phyloP scores from a whole-genome alignment of 129 eudicot species.

The Apium graveolens region DNA sequence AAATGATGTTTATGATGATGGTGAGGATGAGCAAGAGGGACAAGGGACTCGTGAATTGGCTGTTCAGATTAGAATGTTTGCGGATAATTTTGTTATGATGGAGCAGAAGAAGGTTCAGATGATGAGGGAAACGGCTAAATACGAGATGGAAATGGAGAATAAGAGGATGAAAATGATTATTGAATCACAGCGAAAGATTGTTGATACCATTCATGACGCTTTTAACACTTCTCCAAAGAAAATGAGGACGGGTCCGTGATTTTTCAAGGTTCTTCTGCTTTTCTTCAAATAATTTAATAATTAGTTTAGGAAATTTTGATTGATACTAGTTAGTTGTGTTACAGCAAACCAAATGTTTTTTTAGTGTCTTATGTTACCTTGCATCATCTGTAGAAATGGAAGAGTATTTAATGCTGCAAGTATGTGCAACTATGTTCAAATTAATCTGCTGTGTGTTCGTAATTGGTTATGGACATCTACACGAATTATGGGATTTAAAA shows the following conservation, averaged over 20 bases:
- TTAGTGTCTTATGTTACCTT: not conserved
- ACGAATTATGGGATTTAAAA: not conserved
- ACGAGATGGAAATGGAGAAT: constrained; percentile 80
- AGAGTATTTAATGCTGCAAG: not conserved
- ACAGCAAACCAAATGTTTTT: not conserved
- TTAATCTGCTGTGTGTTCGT: not conserved
- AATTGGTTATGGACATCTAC: not conserved
- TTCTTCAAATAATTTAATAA: not conserved
- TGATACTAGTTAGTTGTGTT: constrained; percentile 1
- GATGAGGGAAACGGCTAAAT: constrained; percentile 65
- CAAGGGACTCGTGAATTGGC: constrained; percentile 41
- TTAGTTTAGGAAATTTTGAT: constrained; percentile 8
- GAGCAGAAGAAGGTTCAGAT: constrained; percentile 87
- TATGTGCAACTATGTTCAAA: not conserved
- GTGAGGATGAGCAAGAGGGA: constrained; percentile 19
- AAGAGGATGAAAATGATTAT: constrained; percentile 80
- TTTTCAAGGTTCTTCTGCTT: constrained; percentile 3
- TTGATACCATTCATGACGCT: constrained; percentile 54
- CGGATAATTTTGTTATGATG: constrained; percentile 64
- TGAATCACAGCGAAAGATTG: constrained; percentile 62
- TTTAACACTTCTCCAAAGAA: constrained; percentile 42
- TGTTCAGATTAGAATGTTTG: constrained; percentile 62
- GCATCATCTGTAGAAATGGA: not conserved
- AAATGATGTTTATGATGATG: constrained; percentile 22
- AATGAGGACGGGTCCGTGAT: constrained; percentile 34